Conservation (phyloP, 192 early-diverging fungal genomes). For the Spizellomyces sp. region DNA sequence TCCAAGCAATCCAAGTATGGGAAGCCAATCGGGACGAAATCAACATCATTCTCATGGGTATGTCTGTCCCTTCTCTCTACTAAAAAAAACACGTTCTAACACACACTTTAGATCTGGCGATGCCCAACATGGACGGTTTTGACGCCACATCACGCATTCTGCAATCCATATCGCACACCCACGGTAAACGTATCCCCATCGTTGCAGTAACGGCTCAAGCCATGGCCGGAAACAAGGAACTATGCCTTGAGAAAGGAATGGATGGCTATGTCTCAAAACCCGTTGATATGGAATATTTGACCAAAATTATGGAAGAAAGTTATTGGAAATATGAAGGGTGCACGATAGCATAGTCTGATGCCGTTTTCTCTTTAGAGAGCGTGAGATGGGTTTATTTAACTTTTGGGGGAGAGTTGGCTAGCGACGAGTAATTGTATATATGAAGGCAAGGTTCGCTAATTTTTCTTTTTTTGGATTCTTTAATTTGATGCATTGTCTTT, state of each 20-base stretch:
- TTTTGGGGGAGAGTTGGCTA: too few species aligned
- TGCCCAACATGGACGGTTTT: slow-evolving; percentile 8
- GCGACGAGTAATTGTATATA: too few species aligned
- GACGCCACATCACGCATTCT: slow-evolving; percentile 2
- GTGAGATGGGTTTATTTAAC: too few species aligned
- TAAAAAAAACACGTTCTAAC: neutral
- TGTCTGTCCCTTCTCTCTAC: neutral
- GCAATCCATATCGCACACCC: neutral
- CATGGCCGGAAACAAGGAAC: slow-evolving; percentile 1
- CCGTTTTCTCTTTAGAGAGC: neutral
- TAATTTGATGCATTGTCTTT: too few species aligned
- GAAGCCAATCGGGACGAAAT: neutral
- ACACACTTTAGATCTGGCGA: neutral
- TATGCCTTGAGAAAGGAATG: slow-evolving; percentile 1
- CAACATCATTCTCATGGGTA: slow-evolving; percentile 1
- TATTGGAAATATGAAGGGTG: neutral
- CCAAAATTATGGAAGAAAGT: neutral
- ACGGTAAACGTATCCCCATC: neutral
- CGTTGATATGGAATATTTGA: slow-evolving; percentile 1
- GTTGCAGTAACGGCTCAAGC: slow-evolving; percentile 1
- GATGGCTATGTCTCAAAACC: slow-evolving; percentile 1
- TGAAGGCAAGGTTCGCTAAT: too few species aligned
- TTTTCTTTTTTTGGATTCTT: too few species aligned
- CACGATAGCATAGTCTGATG: neutral
- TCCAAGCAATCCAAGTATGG: neutral